Percentiles rank a stretch among this genome's conserved stretches.
Conservation (phyloP, 2,329 filamentous ascomycete species). For the Mollisia scopiformis region DNA sequence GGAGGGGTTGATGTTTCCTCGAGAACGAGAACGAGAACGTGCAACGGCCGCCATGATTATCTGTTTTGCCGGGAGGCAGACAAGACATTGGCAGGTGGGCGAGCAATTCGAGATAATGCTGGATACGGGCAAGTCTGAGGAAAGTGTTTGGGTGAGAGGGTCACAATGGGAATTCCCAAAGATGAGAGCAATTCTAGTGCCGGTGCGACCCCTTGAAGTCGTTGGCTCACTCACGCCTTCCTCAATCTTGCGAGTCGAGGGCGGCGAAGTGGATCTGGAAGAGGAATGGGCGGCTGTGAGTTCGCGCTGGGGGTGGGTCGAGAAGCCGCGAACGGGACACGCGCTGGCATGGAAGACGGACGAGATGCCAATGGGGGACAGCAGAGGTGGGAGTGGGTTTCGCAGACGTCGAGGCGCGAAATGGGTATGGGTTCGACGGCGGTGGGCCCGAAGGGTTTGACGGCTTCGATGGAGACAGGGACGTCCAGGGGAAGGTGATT, state of each 20-base stretch:
- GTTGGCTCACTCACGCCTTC: constrained; percentile 1
- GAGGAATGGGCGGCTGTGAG: not conserved
- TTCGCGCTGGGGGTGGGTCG: not conserved
- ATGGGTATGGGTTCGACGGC: not conserved
- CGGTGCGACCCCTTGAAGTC: not conserved
- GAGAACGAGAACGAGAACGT: constrained; percentile 4
- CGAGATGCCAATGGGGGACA: not conserved
- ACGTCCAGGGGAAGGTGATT: not conserved
- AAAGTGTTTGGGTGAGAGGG: not conserved
- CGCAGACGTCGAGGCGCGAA: not conserved
- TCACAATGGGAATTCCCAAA: constrained; percentile 3
- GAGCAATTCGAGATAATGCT: constrained; percentile 25
- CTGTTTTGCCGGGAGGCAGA: constrained; percentile 17
- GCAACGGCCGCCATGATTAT: constrained; percentile 31
- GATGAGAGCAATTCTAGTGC: not conserved
- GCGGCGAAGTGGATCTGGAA: not conserved
- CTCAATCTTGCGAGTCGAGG: not conserved
- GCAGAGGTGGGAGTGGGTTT: not conserved
- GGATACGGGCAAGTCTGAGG: constrained; percentile 15
- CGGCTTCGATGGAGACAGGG: too few relatives aligned
- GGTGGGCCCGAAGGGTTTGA: too few relatives aligned
- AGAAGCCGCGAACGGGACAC: not conserved
- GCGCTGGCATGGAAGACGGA: not conserved
- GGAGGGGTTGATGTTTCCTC: constrained; percentile 25
- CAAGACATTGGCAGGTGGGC: constrained; percentile 30